These are phyloP conservation scores for Pichia kudriavzevii DNA, from an alignment of 1,139 yeast species.

Conservation along the genomic window DNA sequence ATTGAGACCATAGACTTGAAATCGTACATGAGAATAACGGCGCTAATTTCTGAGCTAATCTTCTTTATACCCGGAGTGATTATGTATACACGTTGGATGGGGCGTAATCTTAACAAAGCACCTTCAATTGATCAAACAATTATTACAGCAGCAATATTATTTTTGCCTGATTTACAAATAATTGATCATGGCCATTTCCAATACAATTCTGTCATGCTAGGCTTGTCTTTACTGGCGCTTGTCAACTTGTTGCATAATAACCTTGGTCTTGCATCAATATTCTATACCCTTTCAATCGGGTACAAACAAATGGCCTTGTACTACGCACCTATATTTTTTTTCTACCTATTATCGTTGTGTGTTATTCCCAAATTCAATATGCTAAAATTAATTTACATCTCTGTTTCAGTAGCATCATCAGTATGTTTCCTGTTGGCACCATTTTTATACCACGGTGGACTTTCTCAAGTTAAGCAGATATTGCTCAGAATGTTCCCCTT, in stretches of 20 bases:
- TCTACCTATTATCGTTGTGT: slow-evolving; percentile 55
- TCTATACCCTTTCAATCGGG: slow-evolving; percentile 69
- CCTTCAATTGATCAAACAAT: slow-evolving; percentile 71
- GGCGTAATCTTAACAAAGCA: slow-evolving; percentile 42
- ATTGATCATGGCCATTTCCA: slow-evolving; percentile 98
- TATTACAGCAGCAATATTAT: slow-evolving; percentile 64
- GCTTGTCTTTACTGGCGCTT: slow-evolving; percentile 63
- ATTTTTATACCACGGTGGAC: slow-evolving; percentile 39
- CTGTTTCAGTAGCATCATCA: slow-evolving; percentile 52
- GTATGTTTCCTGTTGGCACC: slow-evolving; percentile 54
- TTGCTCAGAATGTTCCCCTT: slow-evolving; percentile 81
- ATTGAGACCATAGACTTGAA: slow-evolving; percentile 58
- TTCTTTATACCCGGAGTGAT: slow-evolving; percentile 77
- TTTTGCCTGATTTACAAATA: slow-evolving; percentile 74
- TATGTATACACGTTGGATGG: slow-evolving; percentile 59
- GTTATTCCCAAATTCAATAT: slow-evolving; percentile 32
- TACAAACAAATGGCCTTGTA: slow-evolving; percentile 96
- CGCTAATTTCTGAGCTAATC: slow-evolving; percentile 63
- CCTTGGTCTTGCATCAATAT: slow-evolving; percentile 62
- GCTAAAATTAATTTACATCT: slow-evolving; percentile 51
- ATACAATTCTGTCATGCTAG: slow-evolving; percentile 90
- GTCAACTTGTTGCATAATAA: slow-evolving; percentile 59
- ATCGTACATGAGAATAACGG: slow-evolving; percentile 78
- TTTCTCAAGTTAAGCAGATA: slow-evolving; percentile 21
- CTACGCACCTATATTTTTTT: slow-evolving; percentile 84